Conservation (phyloP, 2,329 filamentous ascomycete species). For the Trichoderma atrobrunneum region DNA sequence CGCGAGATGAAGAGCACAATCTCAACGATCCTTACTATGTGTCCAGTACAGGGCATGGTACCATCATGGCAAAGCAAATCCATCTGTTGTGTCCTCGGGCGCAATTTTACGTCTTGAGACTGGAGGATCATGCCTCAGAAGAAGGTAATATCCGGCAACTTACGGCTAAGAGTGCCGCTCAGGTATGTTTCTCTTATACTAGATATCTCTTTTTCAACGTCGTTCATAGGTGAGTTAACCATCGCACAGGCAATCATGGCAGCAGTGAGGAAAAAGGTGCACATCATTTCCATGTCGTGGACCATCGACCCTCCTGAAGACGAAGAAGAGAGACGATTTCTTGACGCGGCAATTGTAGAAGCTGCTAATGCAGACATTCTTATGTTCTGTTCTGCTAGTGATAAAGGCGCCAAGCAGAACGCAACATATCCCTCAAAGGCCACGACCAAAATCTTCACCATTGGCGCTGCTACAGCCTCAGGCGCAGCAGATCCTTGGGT, state of each 20-base stretch:
- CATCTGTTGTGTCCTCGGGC: conserved; percentile 26
- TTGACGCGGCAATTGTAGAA: conserved; percentile 28
- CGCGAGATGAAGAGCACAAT: conserved; percentile 22
- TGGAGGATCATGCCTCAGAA: conserved; percentile 18
- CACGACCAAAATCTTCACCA: conserved; percentile 27
- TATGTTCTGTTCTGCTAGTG: conserved; percentile 38
- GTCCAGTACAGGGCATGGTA: conserved; percentile 29
- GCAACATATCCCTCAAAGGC: conserved; percentile 22
- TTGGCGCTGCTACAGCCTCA: conserved; percentile 27
- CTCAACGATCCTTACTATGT: conserved; percentile 29
- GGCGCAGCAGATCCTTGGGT: conserved; percentile 22
- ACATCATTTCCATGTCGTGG: conserved; percentile 41
- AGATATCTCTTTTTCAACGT: too few relatives aligned
- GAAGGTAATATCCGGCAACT: conserved; percentile 6
- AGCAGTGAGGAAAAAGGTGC: conserved; percentile 30
- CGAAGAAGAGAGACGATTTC: conserved; percentile 22
- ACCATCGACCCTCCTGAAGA: conserved; percentile 28
- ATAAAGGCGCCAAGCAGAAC: conserved; percentile 27
- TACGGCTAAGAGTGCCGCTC: conserved; percentile 27
- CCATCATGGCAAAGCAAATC: conserved; percentile 31
- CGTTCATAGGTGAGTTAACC: neutral
- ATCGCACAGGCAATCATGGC: conserved; percentile 30
- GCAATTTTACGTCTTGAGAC: conserved; percentile 25
- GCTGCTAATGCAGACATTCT: conserved; percentile 32
- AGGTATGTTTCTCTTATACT: conserved; percentile 20